Conservation (phyloP, 495 filamentous ascomycete genomes). For the Viridothelium virens region DNA sequence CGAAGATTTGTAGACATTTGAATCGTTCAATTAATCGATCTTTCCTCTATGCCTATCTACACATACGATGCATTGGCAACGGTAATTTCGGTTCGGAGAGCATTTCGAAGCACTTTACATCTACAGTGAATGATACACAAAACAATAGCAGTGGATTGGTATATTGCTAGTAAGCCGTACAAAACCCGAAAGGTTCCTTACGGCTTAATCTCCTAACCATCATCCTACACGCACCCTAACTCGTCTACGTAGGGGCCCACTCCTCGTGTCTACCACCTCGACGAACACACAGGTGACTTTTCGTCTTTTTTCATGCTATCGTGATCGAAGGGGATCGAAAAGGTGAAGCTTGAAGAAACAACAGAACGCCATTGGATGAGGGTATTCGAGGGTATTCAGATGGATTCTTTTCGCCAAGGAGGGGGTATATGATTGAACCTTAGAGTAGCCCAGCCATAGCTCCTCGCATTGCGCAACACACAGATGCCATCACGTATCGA, state of each 20-base stretch:
- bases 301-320: neutral
- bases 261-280: no score
- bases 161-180: slow-evolving; percentile 8
- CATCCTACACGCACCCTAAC: neutral
- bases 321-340: neutral
- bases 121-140: neutral
- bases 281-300: neutral
- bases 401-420: slow-evolving; percentile 3
- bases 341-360: neutral
- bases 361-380: slow-evolving; percentile 3
- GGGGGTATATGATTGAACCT: neutral
- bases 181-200: neutral
- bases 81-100: neutral
- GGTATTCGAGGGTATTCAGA: slow-evolving; percentile 11
- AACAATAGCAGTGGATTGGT: neutral
- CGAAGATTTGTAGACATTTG: no score
- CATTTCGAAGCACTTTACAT: neutral
- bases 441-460: neutral
- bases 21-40: no score
- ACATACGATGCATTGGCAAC: no score
- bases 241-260: no score
- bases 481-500: slow-evolving; percentile 4
- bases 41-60: no score
- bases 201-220: neutral
- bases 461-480: neutral